Evolutionary conservation across 345 rosid species (phyloP).

Genomic region (Diplotaxis tenuifolia): DNA sequence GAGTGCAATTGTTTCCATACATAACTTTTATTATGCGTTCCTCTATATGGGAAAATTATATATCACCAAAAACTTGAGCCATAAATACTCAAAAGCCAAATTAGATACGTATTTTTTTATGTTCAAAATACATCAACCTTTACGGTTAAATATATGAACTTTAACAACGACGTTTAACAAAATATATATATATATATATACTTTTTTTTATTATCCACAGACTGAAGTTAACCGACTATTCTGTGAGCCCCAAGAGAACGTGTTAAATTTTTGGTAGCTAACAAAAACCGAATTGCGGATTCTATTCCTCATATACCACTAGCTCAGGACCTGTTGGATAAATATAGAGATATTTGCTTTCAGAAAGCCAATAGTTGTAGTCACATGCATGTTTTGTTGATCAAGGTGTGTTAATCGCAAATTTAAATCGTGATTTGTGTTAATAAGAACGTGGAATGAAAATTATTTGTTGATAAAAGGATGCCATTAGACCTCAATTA

Average conservation of each 20-base stretch:
- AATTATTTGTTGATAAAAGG: not conserved
- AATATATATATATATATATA: too few relatives aligned
- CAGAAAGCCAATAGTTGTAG: not conserved
- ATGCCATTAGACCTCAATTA: not conserved
- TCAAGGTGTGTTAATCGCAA: not conserved
- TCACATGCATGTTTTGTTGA: conserved; percentile 2
- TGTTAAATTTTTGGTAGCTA: too few relatives aligned
- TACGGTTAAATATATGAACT: not conserved
- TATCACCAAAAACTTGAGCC: not conserved
- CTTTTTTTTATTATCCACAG: too few relatives aligned
- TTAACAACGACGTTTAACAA: conserved; percentile 6
- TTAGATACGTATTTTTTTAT: not conserved
- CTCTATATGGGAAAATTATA: not conserved
- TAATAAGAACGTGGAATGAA: not conserved
- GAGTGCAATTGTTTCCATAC: not conserved
- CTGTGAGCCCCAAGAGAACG: too few relatives aligned
- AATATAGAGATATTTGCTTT: not conserved
- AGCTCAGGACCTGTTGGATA: too few relatives aligned
- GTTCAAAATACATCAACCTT: not conserved
- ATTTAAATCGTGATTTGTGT: not conserved
- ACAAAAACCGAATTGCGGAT: too few relatives aligned
- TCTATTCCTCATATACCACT: too few relatives aligned
- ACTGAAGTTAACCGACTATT: too few relatives aligned
- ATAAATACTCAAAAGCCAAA: not conserved
- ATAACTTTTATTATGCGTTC: not conserved